Base-by-base conservation (phyloP, 805 yeast genomes). In the Kazachstania africana region DNA sequence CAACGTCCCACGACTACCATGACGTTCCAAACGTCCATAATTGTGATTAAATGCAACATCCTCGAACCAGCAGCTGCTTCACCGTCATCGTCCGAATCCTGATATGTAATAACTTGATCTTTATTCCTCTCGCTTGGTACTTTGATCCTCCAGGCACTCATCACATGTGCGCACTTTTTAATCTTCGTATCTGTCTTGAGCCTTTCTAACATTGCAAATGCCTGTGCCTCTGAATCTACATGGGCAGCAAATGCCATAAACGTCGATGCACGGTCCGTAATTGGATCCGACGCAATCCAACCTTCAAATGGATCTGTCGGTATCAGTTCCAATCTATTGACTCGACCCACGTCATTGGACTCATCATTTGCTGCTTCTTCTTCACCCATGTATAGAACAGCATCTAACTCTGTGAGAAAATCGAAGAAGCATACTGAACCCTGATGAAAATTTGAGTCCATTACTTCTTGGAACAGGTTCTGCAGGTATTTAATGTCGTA, bases 11-110 rank as follows among this genome's bases (percentile, higher is more conserved):
- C 94, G 8, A 62, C 65, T 3, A 87, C 95, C 40, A 85, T 69
- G 4, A 81, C 82, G 50, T 87, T 76, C 79, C 82, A 72, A 2
- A 71, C 80, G 44, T 83, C 84, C 81, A 78, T 78, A 41, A 73
- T 69, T 23, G 81, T 72, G 41, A 87, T 57, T 29, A 87, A 55
- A 59, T 84, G 95, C 31, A 85, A 55, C 65, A 87, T 60, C 36
- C 95, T 62, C 4, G 87, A 74, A 8, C 98, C 98, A 1, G 97
- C 95, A 1, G 97, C 97, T 0, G 93, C 68, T 50, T 91, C 98
- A 3, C 98, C 98, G 50, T 88, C 98, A 53, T 91, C 97, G 48
- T 91, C 96, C 44, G 82, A 85, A 45, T 91, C 96, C 45, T 82
- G 91, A 29, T 65, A 68, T 23, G 68, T 63, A 0, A 73, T 68